Base-by-base conservation (phyloP, 2,329 filamentous ascomycete species). In the Colletotrichum zoysiae region DNA sequence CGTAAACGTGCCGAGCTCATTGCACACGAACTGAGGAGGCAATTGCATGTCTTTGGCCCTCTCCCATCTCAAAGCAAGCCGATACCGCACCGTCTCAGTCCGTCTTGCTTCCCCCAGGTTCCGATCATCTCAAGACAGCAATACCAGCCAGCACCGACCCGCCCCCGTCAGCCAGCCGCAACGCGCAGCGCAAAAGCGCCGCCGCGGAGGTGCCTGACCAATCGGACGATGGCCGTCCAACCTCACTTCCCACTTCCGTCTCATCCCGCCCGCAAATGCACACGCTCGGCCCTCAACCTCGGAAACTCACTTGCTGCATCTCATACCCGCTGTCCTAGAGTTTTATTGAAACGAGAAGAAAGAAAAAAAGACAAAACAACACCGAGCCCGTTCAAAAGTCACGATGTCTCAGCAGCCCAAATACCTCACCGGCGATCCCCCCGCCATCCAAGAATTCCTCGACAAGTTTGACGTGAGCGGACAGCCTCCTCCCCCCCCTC, bases 401-500 rank as follows among this genome's bases (percentile, higher is more conserved):
- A 73, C 72, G 61, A 82, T 83, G 81, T 73, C 79, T 33, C 76
- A 80, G 73, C 78, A 70, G n/a, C 79, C 89, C n/a, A 87, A 87
- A 74, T 87, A 95, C 79, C 87, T 99, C 75, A 95, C 92, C 48
- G 95, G 95, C 80, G 91, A 98, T 79, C 87, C 88, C 74, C 85
- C 88, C 70, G 93, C 89, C 56, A 93, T 98, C 76, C 89, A 92
- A 61, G 91, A 92, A 63, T 99, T 99, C 80, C 86, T 99, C 73
- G 92, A 94, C 83, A 90, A 90, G 79, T 99, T 98, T 79, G 96
- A 99, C 86, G 96, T 97, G 84, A 83, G 94, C 86, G 75, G 79
- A 82, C 69, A 66, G 61, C 55, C 61, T 57, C 46, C 48, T 51
- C 33, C 55, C 59, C 57, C 42, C n/a, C n/a, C n/a, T n/a, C 46